Evolutionary conservation across 805 yeast genomes (phyloP), one percentile per base, ranked within the genome.

Genomic region (Pichia nakasei): DNA sequence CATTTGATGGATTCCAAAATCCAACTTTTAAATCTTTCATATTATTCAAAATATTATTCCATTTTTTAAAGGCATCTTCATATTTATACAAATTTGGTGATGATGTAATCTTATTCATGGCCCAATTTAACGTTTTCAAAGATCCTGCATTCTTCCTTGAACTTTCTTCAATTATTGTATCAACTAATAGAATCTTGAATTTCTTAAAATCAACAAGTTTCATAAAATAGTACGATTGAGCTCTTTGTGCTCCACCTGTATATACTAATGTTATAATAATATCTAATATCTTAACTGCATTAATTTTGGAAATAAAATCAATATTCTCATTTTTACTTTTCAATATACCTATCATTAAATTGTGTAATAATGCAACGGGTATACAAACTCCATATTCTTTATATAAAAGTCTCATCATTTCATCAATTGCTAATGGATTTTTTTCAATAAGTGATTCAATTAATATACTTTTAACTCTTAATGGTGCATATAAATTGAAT

Each of bases 281-380:
- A 35, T 59, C 62, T 34, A 57, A 36, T 11, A 51, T 49, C 36
- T 52, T 54, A 43, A 47, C 49, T 4, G 40, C 29, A 35, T 49
- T 40, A 11, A 58, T 37, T 38, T 58, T 59, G 8, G 50, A 53
- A 2, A 37, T 44, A 35, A 53, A 48, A 5, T 27, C 35, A 18
- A 48, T 9, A 9, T 38, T 13, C 1, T 41, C 29, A 12, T 39
- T 29, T 17, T 29, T 29, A 12, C 53, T 45, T 6, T 46, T 34
- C 18, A 59, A 43, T 3, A 57, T 22, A 13, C 59, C 59, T 20
- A 59, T 41, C 52, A 56, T 50, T 11, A 49, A 42, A n/a, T 57
- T 54, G 35, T 59, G 61, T 3, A 59, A 40, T 27, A 60, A 38
- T 2, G 42, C 24, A 4, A 52, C 22, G 21, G 65, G 65, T 13